A percentile compares a stretch with the other conserved stretches of the same genome.
Evolutionary conservation across 352 stramenopile species (phyloP).

Genomic region (Halophytophthora polymorphica): DNA sequence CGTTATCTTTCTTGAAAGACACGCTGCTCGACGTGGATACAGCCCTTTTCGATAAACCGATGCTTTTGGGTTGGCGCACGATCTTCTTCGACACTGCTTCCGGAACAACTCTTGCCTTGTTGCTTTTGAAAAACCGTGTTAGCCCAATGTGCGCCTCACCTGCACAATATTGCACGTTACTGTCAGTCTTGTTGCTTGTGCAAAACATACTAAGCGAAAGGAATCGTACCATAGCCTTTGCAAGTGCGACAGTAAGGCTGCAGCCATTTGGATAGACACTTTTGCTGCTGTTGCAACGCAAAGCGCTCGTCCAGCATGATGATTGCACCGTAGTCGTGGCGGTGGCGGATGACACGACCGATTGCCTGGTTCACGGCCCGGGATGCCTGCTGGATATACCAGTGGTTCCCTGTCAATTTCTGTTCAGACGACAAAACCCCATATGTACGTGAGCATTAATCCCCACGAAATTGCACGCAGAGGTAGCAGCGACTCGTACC

Average conservation of each 20-base stretch:
- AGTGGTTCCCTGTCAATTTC: slow-evolving; percentile 94
- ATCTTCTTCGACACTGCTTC: slow-evolving; percentile 26
- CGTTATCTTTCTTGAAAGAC: slow-evolving; percentile 18
- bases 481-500: slow-evolving; percentile 23
- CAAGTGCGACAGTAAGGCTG: slow-evolving; percentile 72
- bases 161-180: slow-evolving; percentile 17
- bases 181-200: slow-evolving; percentile 1
- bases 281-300: slow-evolving; percentile 83
- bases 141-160: slow-evolving; percentile 82
- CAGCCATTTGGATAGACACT: slow-evolving; percentile 96
- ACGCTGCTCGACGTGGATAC: slow-evolving; percentile 14
- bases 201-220: background rate
- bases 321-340: slow-evolving; percentile 97
- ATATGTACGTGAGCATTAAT: slow-evolving; percentile 5
- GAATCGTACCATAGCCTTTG: slow-evolving; percentile 57
- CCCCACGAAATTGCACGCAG: background rate
- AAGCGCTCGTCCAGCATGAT: slow-evolving; percentile 98
- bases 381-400: slow-evolving; percentile 98
- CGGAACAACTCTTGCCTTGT: slow-evolving; percentile 42
- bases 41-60: slow-evolving; percentile 33
- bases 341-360: slow-evolving; percentile 98
- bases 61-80: slow-evolving; percentile 32
- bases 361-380: slow-evolving; percentile 99
- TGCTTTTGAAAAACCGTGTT: slow-evolving; percentile 80
- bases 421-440: slow-evolving; percentile 17